phyloP scores from a whole-genome alignment of 352 stramenopile species.

The Globisporangium abappressorium region DNA sequence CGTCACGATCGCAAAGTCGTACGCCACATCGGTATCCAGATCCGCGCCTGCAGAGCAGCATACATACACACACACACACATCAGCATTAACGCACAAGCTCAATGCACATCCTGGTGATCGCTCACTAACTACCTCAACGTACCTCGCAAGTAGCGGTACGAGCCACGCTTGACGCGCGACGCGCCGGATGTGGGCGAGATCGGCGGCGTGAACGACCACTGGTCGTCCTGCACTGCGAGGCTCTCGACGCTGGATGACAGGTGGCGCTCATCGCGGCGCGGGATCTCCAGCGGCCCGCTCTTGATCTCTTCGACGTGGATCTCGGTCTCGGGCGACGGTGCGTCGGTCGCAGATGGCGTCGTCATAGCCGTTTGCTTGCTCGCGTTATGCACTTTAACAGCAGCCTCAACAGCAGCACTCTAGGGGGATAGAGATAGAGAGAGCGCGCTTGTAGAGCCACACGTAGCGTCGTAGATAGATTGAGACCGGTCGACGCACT shows the following conservation, averaged over 20 bases:
- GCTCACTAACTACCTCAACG: background rate
- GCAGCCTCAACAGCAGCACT: background rate
- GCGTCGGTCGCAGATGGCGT: conserved; percentile 1
- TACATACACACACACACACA: background rate
- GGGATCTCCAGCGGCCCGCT: conserved; percentile 11
- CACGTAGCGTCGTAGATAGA: background rate
- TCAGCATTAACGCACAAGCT: background rate
- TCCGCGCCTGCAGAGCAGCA: conserved; percentile 25
- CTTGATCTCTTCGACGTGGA: conserved; percentile 14
- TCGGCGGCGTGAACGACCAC: conserved; percentile 47
- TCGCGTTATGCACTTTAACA: background rate
- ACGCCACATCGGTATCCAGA: conserved; percentile 37
- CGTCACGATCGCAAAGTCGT: conserved; percentile 81
- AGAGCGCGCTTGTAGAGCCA: background rate
- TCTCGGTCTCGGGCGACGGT: conserved; percentile 11
- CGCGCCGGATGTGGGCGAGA: conserved; percentile 32
- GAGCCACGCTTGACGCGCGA: conserved; percentile 30
- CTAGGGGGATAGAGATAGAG: background rate
- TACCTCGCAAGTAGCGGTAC: conserved; percentile 58
- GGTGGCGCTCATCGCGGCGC: conserved; percentile 29
- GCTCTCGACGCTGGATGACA: conserved; percentile 48
- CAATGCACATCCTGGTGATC: background rate
- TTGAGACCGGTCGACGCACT: background rate
- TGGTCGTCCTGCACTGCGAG: conserved; percentile 59
- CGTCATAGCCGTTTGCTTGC: background rate